Conservation (phyloP, 2,329 filamentous ascomycete genomes). For the Mycosphaerella sp. region DNA sequence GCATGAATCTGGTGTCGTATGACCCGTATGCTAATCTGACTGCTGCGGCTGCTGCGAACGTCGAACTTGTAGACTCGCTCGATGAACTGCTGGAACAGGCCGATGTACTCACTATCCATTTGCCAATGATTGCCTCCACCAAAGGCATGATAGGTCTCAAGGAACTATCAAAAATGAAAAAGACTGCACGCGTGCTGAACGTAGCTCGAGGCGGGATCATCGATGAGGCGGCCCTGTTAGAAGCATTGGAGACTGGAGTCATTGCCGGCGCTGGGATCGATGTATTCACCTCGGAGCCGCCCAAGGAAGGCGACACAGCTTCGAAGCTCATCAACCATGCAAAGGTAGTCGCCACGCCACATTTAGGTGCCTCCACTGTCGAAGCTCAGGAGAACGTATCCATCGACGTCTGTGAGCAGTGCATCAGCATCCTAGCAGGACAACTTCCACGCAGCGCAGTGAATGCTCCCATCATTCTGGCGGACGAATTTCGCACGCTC, state of each 20-base stretch:
- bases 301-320: slow-evolving; percentile 53
- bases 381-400: slow-evolving; percentile 82
- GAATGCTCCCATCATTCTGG: slow-evolving; percentile 73
- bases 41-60: slow-evolving; percentile 62
- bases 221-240: slow-evolving; percentile 65
- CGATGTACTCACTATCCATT: slow-evolving; percentile 77
- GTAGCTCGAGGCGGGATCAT: slow-evolving; percentile 75
- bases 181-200: slow-evolving; percentile 66
- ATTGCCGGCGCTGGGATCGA: slow-evolving; percentile 74
- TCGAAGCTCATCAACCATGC: slow-evolving; percentile 60
- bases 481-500: slow-evolving; percentile 70
- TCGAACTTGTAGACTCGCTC: slow-evolving; percentile 37
- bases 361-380: slow-evolving; percentile 70
- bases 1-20: slow-evolving; percentile 67
- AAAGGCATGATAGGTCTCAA: slow-evolving; percentile 62
- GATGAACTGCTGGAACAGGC: slow-evolving; percentile 54
- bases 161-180: slow-evolving; percentile 66
- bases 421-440: slow-evolving; percentile 64
- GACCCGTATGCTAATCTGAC: slow-evolving; percentile 72
- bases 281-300: slow-evolving; percentile 71
- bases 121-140: slow-evolving; percentile 70
- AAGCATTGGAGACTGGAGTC: slow-evolving; percentile 61
- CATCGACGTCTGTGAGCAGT: slow-evolving; percentile 75
- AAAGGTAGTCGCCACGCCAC: slow-evolving; percentile 69
- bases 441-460: slow-evolving; percentile 66